phyloP scores from a whole-genome alignment of 2,329 filamentous ascomycete genomes.

The Ceratocystis harringtonii region DNA sequence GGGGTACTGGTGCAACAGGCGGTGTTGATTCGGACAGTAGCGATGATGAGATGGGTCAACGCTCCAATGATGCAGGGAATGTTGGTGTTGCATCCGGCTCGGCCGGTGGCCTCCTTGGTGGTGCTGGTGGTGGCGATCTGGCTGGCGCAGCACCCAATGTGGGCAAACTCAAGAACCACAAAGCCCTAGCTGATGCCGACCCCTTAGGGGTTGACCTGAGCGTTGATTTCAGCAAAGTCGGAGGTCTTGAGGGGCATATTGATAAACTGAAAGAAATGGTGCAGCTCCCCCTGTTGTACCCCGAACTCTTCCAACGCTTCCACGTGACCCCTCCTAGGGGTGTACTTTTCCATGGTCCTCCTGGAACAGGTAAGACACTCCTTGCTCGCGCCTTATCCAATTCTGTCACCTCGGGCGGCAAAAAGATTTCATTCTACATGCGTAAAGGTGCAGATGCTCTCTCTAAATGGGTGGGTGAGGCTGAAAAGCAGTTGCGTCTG shows the following conservation, averaged over 20 bases:
- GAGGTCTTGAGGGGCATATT: conserved; percentile 83
- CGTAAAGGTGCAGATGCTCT: conserved; percentile 93
- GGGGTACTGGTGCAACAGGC: conserved; percentile 57
- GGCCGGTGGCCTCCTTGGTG: conserved; percentile 32
- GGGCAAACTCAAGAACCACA: conserved; percentile 85
- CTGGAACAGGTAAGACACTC: conserved; percentile 95
- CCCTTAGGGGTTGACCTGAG: conserved; percentile 84
- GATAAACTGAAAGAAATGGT: conserved; percentile 99
- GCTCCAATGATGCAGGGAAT: conserved; percentile 41
- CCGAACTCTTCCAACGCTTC: conserved; percentile 81
- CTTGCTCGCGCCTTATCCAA: conserved; percentile 85
- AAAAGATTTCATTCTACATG: conserved; percentile 99
- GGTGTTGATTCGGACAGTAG: conserved; percentile 90
- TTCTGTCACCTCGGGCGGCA: conserved; percentile 72
- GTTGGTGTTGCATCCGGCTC: conserved; percentile 46
- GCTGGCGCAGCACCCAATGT: conserved; percentile 51
- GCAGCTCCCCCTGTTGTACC: conserved; percentile 80
- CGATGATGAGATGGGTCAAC: conserved; percentile 70
- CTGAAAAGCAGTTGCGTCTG: conserved; percentile 82
- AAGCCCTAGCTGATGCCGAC: conserved; percentile 82
- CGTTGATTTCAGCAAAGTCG: conserved; percentile 88
- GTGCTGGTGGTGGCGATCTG: conserved; percentile 25
- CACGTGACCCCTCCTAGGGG: conserved; percentile 88
- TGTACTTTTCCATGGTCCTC: conserved; percentile 91
- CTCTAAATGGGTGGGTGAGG: conserved; percentile 98